A percentile compares a stretch with the other conserved stretches of the same genome.
These are phyloP conservation scores for Cytospora mali DNA, from an alignment of 2,329 filamentous ascomycete genomes.

Conservation along the genomic window DNA sequence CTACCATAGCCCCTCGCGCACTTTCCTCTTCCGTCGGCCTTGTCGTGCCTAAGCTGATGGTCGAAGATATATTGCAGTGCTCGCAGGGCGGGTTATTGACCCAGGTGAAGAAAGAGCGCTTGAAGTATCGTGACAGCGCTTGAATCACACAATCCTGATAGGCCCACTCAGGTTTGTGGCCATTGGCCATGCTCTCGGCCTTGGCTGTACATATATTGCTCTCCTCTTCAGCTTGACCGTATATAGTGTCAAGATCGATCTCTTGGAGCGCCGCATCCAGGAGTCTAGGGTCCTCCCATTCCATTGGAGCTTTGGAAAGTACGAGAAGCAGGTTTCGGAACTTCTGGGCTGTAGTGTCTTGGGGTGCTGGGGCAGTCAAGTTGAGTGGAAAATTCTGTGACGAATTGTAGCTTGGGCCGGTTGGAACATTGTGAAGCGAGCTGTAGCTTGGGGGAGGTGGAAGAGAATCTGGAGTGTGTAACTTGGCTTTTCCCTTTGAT, in stretches of 20 bases:
- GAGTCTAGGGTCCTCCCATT: constrained; percentile 93
- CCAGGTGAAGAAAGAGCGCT: constrained; percentile 90
- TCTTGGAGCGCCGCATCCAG: constrained; percentile 85
- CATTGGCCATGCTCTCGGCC: constrained; percentile 81
- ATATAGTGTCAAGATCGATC: constrained; percentile 87
- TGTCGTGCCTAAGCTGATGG: constrained; percentile 78
- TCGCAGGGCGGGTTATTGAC: constrained; percentile 94
- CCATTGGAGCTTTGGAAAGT: constrained; percentile 81
- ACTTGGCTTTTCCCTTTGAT: constrained; percentile 42
- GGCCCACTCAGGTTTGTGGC: constrained; percentile 83
- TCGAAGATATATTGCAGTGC: constrained; percentile 73
- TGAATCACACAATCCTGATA: constrained; percentile 96
- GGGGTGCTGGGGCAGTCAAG: constrained; percentile 69
- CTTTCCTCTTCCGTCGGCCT: constrained; percentile 84
- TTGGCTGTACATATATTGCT: constrained; percentile 82
- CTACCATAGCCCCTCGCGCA: constrained; percentile 80
- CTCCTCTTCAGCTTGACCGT: constrained; percentile 91
- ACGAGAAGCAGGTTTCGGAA: constrained; percentile 82
- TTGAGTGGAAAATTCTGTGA: constrained; percentile 52
- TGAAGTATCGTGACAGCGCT: constrained; percentile 85
- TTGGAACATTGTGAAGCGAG: constrained; percentile 45
- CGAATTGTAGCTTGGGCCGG: constrained; percentile 48
- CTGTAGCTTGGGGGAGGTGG: constrained; percentile 49
- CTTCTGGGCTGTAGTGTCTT: constrained; percentile 68
- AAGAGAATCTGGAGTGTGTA: constrained; percentile 49